A percentile compares a stretch with the other conserved stretches of the same genome.
These are phyloP conservation scores for Naegleria lovaniensis DNA, from an alignment of 208 protist species.

Conservation along the genomic window DNA sequence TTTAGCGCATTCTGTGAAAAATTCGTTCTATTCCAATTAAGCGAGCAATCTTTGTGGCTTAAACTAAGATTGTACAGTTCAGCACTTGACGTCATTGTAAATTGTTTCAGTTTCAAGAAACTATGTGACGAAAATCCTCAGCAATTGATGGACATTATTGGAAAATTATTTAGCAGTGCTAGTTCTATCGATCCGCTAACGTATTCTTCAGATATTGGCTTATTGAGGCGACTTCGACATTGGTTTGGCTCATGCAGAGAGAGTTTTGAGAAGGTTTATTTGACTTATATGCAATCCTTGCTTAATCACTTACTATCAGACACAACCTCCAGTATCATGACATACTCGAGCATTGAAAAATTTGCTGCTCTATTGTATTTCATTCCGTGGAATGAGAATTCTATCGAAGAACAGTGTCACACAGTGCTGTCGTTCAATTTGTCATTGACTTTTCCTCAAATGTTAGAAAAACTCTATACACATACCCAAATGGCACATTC, in stretches of 20 bases:
- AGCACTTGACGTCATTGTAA: not conserved
- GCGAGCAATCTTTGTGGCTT: not conserved
- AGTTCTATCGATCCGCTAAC: not conserved
- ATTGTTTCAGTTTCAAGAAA: not conserved
- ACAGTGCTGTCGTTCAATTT: not conserved
- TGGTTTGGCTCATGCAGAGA: not conserved
- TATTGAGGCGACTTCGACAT: not conserved
- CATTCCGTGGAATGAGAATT: not conserved
- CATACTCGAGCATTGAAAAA: not conserved
- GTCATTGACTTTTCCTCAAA: not conserved
- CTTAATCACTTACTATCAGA: not conserved
- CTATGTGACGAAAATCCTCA: not conserved
- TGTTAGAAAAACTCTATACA: not conserved
- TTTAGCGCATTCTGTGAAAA: not conserved
- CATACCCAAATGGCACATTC: not conserved
- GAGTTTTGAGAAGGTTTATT: not conserved
- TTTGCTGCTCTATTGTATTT: not conserved
- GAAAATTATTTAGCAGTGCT: not conserved
- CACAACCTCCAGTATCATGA: not conserved
- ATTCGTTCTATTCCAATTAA: not conserved
- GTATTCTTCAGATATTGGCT: not conserved
- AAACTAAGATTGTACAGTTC: not conserved
- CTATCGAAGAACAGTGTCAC: not conserved
- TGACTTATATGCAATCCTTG: not conserved
- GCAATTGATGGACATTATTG: not conserved